Evolutionary conservation across 352 stramenopile genomes (phyloP).

Genomic region (Lagenidium sp.): DNA sequence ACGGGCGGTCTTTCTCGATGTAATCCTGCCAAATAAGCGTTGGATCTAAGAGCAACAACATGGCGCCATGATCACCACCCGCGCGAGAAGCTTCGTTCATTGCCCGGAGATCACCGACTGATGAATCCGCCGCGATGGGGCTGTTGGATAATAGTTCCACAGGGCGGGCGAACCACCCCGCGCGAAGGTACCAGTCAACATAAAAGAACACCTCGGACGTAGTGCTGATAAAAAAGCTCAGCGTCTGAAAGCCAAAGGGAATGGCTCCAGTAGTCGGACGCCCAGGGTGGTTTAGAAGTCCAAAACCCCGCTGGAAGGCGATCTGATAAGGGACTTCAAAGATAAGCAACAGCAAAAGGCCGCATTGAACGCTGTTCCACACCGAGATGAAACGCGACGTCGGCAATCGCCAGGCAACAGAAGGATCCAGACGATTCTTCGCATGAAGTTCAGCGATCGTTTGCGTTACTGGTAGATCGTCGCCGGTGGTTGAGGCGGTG

Average conservation of each 20-base stretch:
- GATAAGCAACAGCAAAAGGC: conserved; percentile 4
- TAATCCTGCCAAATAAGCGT: conserved; percentile 27
- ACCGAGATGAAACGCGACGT: conserved; percentile 8
- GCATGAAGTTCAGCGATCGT: too few relatives aligned
- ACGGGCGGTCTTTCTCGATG: conserved; percentile 24
- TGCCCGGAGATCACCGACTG: too few relatives aligned
- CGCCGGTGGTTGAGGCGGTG: conserved; percentile 6
- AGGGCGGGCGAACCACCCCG: conserved; percentile 29
- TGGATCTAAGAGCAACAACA: conserved; percentile 6
- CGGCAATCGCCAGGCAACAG: conserved; percentile 12
- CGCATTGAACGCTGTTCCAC: conserved; percentile 12
- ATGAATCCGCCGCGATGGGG: too few relatives aligned
- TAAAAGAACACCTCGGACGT: conserved; percentile 59
- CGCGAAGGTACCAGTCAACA: conserved; percentile 30
- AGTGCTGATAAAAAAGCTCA: conserved; percentile 21
- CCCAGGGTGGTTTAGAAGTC: conserved; percentile 4
- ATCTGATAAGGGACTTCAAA: conserved; percentile 23
- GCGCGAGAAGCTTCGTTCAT: too few relatives aligned
- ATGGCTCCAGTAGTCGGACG: conserved; percentile 18
- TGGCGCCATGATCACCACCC: conserved; percentile 29
- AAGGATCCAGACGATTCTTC: too few relatives aligned
- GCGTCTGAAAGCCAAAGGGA: conserved; percentile 21
- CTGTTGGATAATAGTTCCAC: too few relatives aligned
- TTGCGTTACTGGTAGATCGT: not conserved
- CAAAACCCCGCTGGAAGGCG: conserved; percentile 18